phyloP scores from a whole-genome alignment of 2,329 filamentous ascomycete genomes.

The Tolypocladium guangdongense region DNA sequence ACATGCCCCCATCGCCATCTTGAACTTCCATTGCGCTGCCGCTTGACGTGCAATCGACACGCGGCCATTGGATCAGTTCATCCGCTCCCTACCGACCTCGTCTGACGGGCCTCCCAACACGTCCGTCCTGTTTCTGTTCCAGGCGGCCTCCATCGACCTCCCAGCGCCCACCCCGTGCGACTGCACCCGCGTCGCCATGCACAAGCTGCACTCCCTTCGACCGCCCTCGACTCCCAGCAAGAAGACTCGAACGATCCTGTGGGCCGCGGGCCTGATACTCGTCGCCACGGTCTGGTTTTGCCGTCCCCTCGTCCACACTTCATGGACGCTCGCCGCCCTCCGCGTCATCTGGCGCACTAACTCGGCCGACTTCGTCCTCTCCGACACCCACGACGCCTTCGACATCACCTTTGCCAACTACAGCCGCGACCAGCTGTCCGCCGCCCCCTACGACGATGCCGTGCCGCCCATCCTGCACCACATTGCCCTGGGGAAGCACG shows the following conservation, averaged over 20 bases:
- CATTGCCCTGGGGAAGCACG: constrained; percentile 17
- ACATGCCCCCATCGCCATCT: not conserved
- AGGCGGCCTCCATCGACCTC: not conserved
- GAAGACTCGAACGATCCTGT: not conserved
- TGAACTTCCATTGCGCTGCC: not conserved
- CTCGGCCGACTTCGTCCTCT: constrained; percentile 15
- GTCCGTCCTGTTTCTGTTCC: not conserved
- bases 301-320: constrained; percentile 9
- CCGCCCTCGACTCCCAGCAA: not conserved
- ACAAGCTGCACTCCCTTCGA: not conserved
- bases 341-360: constrained; percentile 12
- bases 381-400: constrained; percentile 14
- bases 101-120: not conserved
- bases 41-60: not conserved
- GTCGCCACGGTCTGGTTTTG: constrained; percentile 3
- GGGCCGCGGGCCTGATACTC: constrained; percentile 1
- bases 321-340: constrained; percentile 16
- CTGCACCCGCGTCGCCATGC: not conserved
- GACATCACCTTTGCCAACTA: constrained; percentile 22
- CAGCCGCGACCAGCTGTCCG: constrained; percentile 14
- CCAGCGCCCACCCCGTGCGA: not conserved
- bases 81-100: not conserved
- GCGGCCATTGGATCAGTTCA: not conserved
- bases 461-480: constrained; percentile 24
- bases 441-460: constrained; percentile 15